Evolutionary conservation across 2,329 filamentous ascomycete species (phyloP), one percentile per base, ranked within the genome.

Genomic region (Shiraia bambusicola): DNA sequence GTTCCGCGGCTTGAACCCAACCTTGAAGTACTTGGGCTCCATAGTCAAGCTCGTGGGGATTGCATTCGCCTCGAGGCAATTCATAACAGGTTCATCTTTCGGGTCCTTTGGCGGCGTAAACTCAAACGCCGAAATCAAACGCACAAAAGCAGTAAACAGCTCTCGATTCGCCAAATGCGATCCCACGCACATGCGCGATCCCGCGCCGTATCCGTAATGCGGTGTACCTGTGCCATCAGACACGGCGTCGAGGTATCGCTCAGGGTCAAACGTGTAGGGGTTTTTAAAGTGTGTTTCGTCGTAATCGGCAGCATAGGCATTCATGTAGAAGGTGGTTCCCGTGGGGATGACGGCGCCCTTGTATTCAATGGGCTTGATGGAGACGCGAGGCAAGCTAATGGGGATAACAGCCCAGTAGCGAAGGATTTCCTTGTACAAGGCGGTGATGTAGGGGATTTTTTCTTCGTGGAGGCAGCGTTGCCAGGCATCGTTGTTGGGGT

Each of bases 371-470:
- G 87, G 83, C 52, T 84, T 86, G 61, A 87, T 85, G 47, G 76
- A 86, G 12, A 81, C 81, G 3, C 88, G 76, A 0, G 88, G 88
- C 1, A 93, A 75, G 55, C 83, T 88, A 54, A 93, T 84, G 2
- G 87, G 86, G 50, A 91, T 87, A 22, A 92, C 87, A 2, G 83
- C 86, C 78, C 83, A 92, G 73, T 81, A 92, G 17, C 88, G 80
- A 0, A 92, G 74, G 1, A 84, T 82, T 61, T 93, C 88, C 59
- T 90, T 90, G 47, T 87, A 85, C 5, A 93, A 69, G 0, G 87
- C 87, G 0, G 85, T 87, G 45, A 93, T 73, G 64, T 90, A 93
- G 0, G 84, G 81, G 0, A 88, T 77, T 57, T 87, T 88, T 58
- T 90, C 87, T 61, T 90, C 87, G 3, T 79, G 61, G 1, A 88